Conservation (phyloP, 805 yeast genomes). For the Wickerhamiella vanderwaltii region DNA sequence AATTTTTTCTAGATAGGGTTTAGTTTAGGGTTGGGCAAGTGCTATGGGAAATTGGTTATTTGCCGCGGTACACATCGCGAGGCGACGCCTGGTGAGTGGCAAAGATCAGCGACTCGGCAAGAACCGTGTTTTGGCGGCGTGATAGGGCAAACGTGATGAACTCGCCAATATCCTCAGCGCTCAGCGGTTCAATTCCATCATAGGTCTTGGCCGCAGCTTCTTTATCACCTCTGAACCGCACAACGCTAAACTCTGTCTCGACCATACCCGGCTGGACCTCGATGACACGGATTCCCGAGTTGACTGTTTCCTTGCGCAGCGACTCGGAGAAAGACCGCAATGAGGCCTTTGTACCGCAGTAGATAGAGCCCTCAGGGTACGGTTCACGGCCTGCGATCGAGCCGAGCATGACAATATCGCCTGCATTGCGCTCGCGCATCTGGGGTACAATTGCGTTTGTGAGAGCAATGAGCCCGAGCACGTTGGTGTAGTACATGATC, state of each 20-base stretch:
- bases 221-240: constrained; percentile 52
- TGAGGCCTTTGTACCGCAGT: constrained; percentile 59
- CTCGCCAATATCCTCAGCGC: constrained; percentile 66
- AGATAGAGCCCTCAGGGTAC: constrained; percentile 59
- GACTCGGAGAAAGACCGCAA: constrained; percentile 44
- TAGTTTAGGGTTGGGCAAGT: too few species aligned
- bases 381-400: constrained; percentile 63
- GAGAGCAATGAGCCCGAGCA: constrained; percentile 67
- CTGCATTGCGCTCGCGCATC: constrained; percentile 53
- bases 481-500: constrained; percentile 77
- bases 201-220: constrained; percentile 53
- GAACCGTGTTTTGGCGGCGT: constrained; percentile 57
- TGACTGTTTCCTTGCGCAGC: constrained; percentile 60
- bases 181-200: constrained; percentile 54
- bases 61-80: constrained; percentile 38
- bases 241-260: constrained; percentile 62
- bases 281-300: constrained; percentile 56
- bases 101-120: constrained; percentile 73
- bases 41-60: too few species aligned
- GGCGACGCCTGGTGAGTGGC: constrained; percentile 80
- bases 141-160: constrained; percentile 53
- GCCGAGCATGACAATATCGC: constrained; percentile 53
- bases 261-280: constrained; percentile 73
- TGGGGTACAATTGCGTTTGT: constrained; percentile 69
- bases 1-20: too few species aligned